Evolutionary conservation across 192 early-diverging fungal genomes (phyloP), one percentile per base, ranked within the genome.

Genomic region (Ambispora gerdemannii): DNA sequence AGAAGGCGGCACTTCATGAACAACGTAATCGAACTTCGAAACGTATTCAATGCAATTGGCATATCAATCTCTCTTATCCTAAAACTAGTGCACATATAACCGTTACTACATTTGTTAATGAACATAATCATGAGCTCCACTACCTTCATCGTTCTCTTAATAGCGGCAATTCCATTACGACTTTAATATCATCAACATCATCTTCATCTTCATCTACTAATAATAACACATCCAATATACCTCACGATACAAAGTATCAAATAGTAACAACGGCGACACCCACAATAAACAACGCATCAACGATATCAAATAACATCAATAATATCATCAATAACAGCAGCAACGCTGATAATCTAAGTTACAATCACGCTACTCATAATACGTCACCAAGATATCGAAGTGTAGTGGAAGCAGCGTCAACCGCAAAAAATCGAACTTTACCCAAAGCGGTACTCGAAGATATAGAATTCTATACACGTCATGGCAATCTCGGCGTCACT

Each of bases 41-140:
- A 30, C 53, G 68, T 22, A 70, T 70, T 59, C 51, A 70, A 70
- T 70, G 68, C 22, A 56, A 56, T 28, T 70, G 68, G 68, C 68
- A 70, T 60, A 70, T 70, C 27, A 70, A 70, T 33, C 68, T 70
- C 49, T 60, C 55, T 47, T 70, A 47, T 60, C 68, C 68, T 6
- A 70, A 70, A 32, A 70, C 68, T 25, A 60, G 68, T 32, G 11
- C 53, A 60, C 56, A 59, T 47, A 70, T 70, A 30, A 70, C 68
- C 30, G 68, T 70, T 33, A 70, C 68, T 13, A 70, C 68, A 32
- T 70, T 70, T 60, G 32, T 70, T 10, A 70, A 70, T 60, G 68
- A 70, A 17, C 68, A 70, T 60, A 70, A 70, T 60, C 68, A 70
- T 60, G 56, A 49, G n/a, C 35, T 70, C 10, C 52, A 70, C 52